phyloP scores from a whole-genome alignment of 2,329 filamentous ascomycete species.

The Cytospora piceae region DNA sequence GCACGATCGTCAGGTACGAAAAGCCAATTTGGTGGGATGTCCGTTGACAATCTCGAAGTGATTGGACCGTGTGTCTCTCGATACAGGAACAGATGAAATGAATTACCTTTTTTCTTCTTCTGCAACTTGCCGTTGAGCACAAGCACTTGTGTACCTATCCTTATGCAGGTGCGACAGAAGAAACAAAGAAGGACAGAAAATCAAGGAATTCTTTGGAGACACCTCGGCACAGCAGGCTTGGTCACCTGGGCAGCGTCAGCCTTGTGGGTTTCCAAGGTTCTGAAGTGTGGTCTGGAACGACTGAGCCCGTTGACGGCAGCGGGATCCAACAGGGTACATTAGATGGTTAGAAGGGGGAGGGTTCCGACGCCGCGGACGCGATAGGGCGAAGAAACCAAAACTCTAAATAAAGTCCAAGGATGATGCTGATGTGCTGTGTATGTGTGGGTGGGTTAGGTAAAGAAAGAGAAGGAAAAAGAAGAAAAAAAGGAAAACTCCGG shows the following conservation, averaged over 20 bases:
- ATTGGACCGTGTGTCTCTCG: background rate
- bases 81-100: background rate
- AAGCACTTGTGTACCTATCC: too few species aligned
- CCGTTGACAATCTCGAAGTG: background rate
- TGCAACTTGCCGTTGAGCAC: too few species aligned
- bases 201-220: background rate
- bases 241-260: background rate
- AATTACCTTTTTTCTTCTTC: background rate
- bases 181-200: background rate
- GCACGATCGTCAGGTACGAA: background rate
- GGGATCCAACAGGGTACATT: background rate
- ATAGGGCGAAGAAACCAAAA: too few species aligned
- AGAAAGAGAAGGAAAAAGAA: background rate
- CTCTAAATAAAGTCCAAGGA: background rate
- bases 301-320: background rate
- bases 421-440: background rate
- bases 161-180: background rate
- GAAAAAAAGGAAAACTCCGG: background rate
- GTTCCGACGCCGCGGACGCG: background rate
- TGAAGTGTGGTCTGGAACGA: background rate
- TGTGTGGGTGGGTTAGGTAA: background rate
- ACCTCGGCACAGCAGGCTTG: background rate
- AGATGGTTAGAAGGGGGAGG: background rate
- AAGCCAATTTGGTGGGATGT: background rate
- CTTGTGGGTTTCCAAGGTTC: background rate